Evolutionary conservation across 1,284 basidiomycete genomes (phyloP).

Genomic region (Pterulicium gracile): DNA sequence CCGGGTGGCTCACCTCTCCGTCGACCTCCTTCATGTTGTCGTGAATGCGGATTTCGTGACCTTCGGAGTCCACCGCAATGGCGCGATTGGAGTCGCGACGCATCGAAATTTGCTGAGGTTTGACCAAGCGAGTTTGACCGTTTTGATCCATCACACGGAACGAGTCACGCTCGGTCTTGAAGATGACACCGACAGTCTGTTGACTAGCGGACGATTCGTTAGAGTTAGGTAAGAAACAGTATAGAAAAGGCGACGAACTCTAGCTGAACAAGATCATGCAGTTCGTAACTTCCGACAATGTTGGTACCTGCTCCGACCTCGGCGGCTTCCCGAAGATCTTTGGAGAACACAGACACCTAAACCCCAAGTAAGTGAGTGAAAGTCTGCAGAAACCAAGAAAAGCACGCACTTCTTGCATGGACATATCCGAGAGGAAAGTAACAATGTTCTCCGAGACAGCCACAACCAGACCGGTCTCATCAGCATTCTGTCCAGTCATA

Average conservation of each 20-base stretch:
- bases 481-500: slow-evolving; percentile 88
- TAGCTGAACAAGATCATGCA: slow-evolving; percentile 94
- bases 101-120: slow-evolving; percentile 92
- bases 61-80: slow-evolving; percentile 85
- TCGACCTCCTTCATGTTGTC: slow-evolving; percentile 94
- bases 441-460: slow-evolving; percentile 87
- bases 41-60: slow-evolving; percentile 72
- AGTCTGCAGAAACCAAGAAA: slow-evolving; percentile 2
- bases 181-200: slow-evolving; percentile 94
- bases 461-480: slow-evolving; percentile 95
- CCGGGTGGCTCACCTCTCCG: slow-evolving; percentile 54
- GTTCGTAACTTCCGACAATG: slow-evolving; percentile 85
- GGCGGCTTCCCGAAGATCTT: slow-evolving; percentile 94
- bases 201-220: slow-evolving; percentile 34
- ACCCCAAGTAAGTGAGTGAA: slow-evolving; percentile 3
- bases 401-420: slow-evolving; percentile 73
- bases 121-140: slow-evolving; percentile 81
- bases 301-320: slow-evolving; percentile 90
- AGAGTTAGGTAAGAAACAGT: slow-evolving; percentile 6
- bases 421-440: slow-evolving; percentile 96
- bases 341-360: slow-evolving; percentile 92
- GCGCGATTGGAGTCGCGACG: slow-evolving; percentile 75
- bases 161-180: slow-evolving; percentile 91
- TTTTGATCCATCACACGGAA: slow-evolving; percentile 96
- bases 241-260: slow-evolving; percentile 52